Evolutionary conservation across 352 stramenopile genomes (phyloP).

Genomic region (Vaucheria bursata): DNA sequence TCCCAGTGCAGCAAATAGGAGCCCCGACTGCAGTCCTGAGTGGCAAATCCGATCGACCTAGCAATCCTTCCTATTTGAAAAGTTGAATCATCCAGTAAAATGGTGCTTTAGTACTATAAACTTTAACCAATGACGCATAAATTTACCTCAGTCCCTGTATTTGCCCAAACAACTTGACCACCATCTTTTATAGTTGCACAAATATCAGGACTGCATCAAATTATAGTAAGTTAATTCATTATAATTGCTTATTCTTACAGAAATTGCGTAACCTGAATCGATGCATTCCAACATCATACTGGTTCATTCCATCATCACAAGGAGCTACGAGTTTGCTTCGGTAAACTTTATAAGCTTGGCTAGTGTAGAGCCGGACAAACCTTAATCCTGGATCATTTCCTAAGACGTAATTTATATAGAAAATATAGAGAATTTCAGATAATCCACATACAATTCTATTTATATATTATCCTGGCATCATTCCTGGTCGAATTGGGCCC

Average conservation of each 20-base stretch:
- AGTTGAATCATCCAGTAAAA: too few species aligned
- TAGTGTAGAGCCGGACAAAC: conserved; percentile 53
- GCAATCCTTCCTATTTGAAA: conserved; percentile 41
- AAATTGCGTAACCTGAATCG: conserved; percentile 49
- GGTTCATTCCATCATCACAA: conserved; percentile 26
- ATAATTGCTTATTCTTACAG: too few species aligned
- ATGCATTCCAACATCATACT: conserved; percentile 44
- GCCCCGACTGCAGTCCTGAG: conserved; percentile 49
- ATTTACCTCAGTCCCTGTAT: conserved; percentile 26
- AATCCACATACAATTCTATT: too few species aligned
- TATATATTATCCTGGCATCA: too few species aligned
- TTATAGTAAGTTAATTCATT: too few species aligned
- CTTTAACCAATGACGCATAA: too few species aligned
- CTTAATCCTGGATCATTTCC: conserved; percentile 12
- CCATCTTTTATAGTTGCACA: conserved; percentile 48
- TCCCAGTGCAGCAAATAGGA: conserved; percentile 45
- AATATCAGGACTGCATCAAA: conserved; percentile 26
- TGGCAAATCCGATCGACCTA: conserved; percentile 46
- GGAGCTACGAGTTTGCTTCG: conserved; percentile 47
- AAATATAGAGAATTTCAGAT: too few species aligned
- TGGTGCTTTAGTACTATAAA: too few species aligned
- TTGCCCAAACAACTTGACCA: conserved; percentile 50
- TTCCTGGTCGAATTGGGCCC: too few species aligned
- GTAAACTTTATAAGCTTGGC: conserved; percentile 44
- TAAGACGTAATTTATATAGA: too few species aligned